Conservation (phyloP, 2,329 filamentous ascomycete genomes). For the Aulographum hederae region DNA sequence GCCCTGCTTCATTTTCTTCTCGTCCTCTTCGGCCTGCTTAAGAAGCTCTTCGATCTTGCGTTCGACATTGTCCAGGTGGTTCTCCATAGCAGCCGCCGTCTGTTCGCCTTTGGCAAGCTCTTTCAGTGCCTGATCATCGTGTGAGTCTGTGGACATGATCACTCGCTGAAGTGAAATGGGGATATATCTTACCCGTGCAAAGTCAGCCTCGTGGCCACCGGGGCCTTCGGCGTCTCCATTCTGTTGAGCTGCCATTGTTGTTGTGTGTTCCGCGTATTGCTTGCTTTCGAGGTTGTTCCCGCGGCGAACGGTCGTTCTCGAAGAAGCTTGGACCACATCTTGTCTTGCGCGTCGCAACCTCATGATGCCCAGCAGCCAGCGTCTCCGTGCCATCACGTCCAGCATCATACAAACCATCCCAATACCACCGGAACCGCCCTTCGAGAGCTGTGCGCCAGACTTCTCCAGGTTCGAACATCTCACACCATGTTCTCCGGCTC, state of each 20-base stretch:
- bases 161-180: not conserved
- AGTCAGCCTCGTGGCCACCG: not conserved
- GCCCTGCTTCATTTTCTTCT: conserved; percentile 10
- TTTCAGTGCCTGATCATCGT: conserved; percentile 24
- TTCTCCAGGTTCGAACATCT: conserved; percentile 5
- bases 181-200: not conserved
- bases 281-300: too few relatives aligned
- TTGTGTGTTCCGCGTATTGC: too few relatives aligned
- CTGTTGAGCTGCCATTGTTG: conserved; percentile 14
- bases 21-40: conserved; percentile 26
- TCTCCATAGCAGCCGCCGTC: conserved; percentile 35
- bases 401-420: too few relatives aligned
- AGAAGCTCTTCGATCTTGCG: conserved; percentile 35
- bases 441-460: conserved; percentile 1
- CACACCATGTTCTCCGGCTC: conserved; percentile 72
- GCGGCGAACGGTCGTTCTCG: too few relatives aligned
- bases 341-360: too few relatives aligned
- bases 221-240: conserved; percentile 9
- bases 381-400: too few relatives aligned
- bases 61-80: conserved; percentile 34
- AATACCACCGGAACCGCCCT: too few relatives aligned
- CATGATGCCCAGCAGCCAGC: too few relatives aligned
- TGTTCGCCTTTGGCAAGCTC: conserved; percentile 35
- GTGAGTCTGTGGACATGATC: not conserved
- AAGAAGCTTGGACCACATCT: too few relatives aligned